Base-by-base conservation (phyloP, 1,284 basidiomycete species). In the Heterobasidion annosum region DNA sequence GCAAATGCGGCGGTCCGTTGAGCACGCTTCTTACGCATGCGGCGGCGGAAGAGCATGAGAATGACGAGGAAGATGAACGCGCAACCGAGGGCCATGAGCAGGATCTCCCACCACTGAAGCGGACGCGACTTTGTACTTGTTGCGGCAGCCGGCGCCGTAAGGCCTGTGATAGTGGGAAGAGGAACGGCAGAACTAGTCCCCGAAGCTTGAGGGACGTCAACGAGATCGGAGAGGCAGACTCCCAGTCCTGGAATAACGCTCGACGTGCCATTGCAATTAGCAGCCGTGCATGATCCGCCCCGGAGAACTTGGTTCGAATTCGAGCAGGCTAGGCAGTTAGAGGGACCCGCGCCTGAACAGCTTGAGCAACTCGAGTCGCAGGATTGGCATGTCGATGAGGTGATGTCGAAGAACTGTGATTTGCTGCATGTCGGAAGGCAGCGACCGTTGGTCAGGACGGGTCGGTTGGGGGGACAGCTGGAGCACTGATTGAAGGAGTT, bases 51-150 rank as follows among this genome's bases (percentile, higher is more conserved):
- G 61, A 75, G 75, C 69, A 81, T 75, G 54, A 91, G 61, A 58
- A 88, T 64, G 44, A 79, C 67, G 42, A 89, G 56, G 65, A 89
- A 85, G 66, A 91, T 83, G 68, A 88, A 85, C 10, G 83, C 81
- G 64, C 85, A 88, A 7, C 88, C 88, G 34, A 89, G 76, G 0
- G 83, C 74, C 85, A 91, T 90, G 56, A 91, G 76, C 44, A 90
- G 73, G 59, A 90, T 90, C 68, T 91, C 74, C 88, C 89, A 91
- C 86, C 88, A 89, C 56, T 73, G 70, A 10, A 91, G 69, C 15
- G 69, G 59, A 43, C 67, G 69, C 10, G 61, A 59, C 44, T 58
- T 65, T n/a, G 63, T 67, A n/a, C 62, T 66, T 12, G 67, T 61
- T 1, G 66, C 63, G 10, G 74, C 72, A 3, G 63, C 61, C 19